These are phyloP conservation scores for Colletotrichum sp. DNA, from an alignment of 2,329 filamentous ascomycete genomes.

Conservation along the genomic window DNA sequence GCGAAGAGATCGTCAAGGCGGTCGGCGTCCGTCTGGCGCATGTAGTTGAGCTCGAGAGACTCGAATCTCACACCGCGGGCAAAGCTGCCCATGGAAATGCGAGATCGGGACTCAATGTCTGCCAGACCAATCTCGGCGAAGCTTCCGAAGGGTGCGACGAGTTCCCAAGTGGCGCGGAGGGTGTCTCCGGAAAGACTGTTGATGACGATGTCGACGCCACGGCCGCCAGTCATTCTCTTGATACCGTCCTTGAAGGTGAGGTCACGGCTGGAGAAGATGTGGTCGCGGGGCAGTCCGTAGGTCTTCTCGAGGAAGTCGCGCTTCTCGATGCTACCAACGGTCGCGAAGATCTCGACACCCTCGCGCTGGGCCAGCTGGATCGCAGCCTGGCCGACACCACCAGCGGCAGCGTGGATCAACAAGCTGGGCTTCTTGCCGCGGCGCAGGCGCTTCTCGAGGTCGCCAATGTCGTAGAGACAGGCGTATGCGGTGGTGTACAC, in stretches of 20 bases:
- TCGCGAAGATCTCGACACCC: conserved; percentile 46
- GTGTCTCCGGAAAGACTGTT: conserved; percentile 49
- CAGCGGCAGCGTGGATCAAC: conserved; percentile 43
- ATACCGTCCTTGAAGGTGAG: conserved; percentile 33
- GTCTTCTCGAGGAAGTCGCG: conserved; percentile 29
- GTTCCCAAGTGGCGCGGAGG: conserved; percentile 46
- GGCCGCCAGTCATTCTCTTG: conserved; percentile 28
- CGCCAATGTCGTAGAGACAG: conserved; percentile 26
- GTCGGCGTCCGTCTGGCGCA: conserved; percentile 51
- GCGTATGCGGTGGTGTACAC: conserved; percentile 34
- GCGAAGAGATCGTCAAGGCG: conserved; percentile 30
- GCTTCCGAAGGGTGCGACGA: conserved; percentile 47
- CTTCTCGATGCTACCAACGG: conserved; percentile 37
- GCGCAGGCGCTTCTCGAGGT: conserved; percentile 28
- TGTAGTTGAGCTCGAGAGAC: conserved; percentile 39
- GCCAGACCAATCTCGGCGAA: conserved; percentile 51
- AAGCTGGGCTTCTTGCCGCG: conserved; percentile 36
- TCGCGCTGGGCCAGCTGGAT: conserved; percentile 41
- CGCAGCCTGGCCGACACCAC: conserved; percentile 43
- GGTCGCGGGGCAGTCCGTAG: conserved; percentile 28
- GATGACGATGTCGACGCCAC: conserved; percentile 39
- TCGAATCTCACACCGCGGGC: background rate
- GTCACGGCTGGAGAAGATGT: conserved; percentile 32
- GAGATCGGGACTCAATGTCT: conserved; percentile 42
- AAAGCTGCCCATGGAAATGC: conserved; percentile 52